Base-by-base conservation (phyloP, 2,329 filamentous ascomycete genomes). In the Cordyceps cicadae region DNA sequence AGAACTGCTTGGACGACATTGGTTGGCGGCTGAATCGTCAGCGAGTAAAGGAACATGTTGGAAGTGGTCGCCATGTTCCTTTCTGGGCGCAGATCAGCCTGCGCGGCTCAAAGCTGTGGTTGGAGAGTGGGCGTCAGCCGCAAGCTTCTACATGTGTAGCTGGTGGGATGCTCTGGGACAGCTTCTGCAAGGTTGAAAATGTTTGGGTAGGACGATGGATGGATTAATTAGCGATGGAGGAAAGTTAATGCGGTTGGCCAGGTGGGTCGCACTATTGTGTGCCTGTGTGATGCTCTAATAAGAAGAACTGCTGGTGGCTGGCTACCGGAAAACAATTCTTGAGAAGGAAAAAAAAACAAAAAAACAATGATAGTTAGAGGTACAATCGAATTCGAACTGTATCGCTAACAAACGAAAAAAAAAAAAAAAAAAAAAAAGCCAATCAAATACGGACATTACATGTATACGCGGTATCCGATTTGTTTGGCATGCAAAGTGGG, bases 31-130 rank as follows among this genome's bases (percentile, higher is more conserved):
- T 97, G 92, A 70, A 99, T 87, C 67, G 94, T 97, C 79, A 99
- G 82, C 70, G 91, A 94, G 79, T 99, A 99, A 79, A 99, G 87
- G 75, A 97, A 97, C 91, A 97, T 96, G 74, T 93, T 93, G 66
- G 92, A 97, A 64, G 93, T 97, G 73, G 92, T 96, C 79, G 94
- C 93, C 94, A 97, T 97, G 72, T 72, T 82, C 71, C 70, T 75
- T 70, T 70, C 70, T 74, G 70, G 71, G 75, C 77, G 59, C 59
- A 61, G 52, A 50, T 45, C 45, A 61, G 59, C 59, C 59, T 61
- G 59, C 59, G 59, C 45, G 59, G 59, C 59, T 54, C 32, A 37
- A 24, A 51, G 45, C 52, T 56, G 32, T 55, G 53, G 46, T 56
- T 50, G 45, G 53, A 17, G 29, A 56, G 51, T 61, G 59, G 46